Evolutionary conservation across 73 alveolate species (phyloP).

Genomic region (Stentor coeruleus): DNA sequence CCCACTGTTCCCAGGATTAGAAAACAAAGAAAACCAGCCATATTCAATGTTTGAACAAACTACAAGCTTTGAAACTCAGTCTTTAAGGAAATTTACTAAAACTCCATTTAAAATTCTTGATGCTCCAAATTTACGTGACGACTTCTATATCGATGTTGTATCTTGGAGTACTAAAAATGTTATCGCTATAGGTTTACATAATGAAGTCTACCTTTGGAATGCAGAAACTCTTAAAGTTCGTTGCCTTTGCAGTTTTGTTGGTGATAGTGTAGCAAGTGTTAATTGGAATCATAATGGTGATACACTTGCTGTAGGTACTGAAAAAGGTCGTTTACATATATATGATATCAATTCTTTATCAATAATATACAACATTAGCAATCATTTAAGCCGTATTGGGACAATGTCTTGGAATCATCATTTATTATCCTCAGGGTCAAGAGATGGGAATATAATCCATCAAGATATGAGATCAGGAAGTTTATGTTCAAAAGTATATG

Average conservation of each 20-base stretch:
- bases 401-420: constrained; percentile 86
- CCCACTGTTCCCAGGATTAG: background rate
- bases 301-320: constrained; percentile 69
- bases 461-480: constrained; percentile 71
- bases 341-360: constrained; percentile 61
- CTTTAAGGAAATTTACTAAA: constrained; percentile 81
- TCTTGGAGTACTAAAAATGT: constrained; percentile 92
- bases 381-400: constrained; percentile 90
- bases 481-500: constrained; percentile 37
- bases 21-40: constrained; percentile 21
- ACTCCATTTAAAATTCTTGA: constrained; percentile 95
- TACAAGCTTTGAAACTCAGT: constrained; percentile 25
- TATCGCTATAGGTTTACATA: constrained; percentile 83
- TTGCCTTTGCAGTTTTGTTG: constrained; percentile 51
- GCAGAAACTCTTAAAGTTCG: constrained; percentile 65
- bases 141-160: constrained; percentile 87
- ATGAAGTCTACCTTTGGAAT: constrained; percentile 74
- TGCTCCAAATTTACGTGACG: constrained; percentile 96
- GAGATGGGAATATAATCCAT: constrained; percentile 73
- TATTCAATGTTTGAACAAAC: background rate
- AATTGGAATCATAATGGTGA: constrained; percentile 62
- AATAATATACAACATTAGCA: constrained; percentile 54
- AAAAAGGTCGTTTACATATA: constrained; percentile 58
- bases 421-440: constrained; percentile 73
- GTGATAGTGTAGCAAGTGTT: constrained; percentile 72